Evolutionary conservation across 2,329 filamentous ascomycete species (phyloP), one percentile per base, ranked within the genome.

Genomic region (Penicillium sumatraense): DNA sequence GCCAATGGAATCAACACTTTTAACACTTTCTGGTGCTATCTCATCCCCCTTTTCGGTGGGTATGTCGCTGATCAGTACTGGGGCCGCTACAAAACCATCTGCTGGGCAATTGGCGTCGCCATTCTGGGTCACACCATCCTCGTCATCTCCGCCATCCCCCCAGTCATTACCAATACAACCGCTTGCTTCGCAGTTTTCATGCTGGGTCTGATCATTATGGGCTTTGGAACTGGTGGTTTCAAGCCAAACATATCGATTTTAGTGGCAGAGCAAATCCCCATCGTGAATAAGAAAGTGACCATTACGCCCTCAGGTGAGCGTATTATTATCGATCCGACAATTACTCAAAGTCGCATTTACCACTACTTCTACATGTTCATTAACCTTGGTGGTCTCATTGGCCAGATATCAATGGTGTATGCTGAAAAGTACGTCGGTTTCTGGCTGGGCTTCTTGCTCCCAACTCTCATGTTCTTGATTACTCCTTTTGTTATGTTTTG

Each of bases 171-270:
- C 44, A 74, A 85, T 63, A 72, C 75, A 31, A 80, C 84, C 23
- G 76, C 79, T 20, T 80, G 86, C 1, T 81, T 90, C 27, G 86
- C 78, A 2, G 86, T 83, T 49, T 89, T 91, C 65, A 71, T 87
- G 11, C 73, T 86, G 21, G 84, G 85, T 29, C 81, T 89, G 60
- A 74, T 89, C 48, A 80, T 91, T 66, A 83, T 91, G 65, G 88
- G 88, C 18, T 74, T 90, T 29, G 89, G 89, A 35, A 90, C 88
- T 1, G 89, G 89, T 55, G 88, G 90, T 64, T 91, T 93, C 83
- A 93, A 92, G 79, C 85, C 87, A 60, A 93, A 92, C 70, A 89
- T 93, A 41, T 86, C 86, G 0, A 87, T 88, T 0, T 78, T 90
- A 26, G 83, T 90, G 45, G 87, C 87, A 29, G 88, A 90, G 66